Conservation (phyloP, 805 yeast species). For the Suhomyces prunicola region DNA sequence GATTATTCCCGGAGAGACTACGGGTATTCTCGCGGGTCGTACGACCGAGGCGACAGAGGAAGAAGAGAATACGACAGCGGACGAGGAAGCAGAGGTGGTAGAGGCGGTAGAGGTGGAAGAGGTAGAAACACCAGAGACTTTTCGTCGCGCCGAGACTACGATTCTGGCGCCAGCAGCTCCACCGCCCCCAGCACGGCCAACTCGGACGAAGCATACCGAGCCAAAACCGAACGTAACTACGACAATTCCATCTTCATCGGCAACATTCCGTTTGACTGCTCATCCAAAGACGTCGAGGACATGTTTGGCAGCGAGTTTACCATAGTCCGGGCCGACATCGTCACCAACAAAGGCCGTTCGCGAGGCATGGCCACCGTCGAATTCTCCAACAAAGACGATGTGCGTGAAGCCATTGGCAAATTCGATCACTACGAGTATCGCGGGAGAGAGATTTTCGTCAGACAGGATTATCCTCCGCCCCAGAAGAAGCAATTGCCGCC, state of each 20-base stretch:
- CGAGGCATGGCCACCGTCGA: conserved; percentile 93
- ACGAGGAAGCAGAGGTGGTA: conserved; percentile 14
- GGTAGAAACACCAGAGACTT: conserved; percentile 14
- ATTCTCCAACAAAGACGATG: conserved; percentile 62
- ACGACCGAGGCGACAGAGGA: conserved; percentile 6
- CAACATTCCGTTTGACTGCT: conserved; percentile 63
- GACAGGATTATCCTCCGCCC: conserved; percentile 90
- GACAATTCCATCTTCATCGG: conserved; percentile 71
- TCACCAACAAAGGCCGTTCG: conserved; percentile 72
- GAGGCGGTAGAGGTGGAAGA: conserved; percentile 19
- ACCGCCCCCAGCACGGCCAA: conserved; percentile 24
- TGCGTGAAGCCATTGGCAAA: conserved; percentile 64
- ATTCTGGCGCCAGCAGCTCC: conserved; percentile 15
- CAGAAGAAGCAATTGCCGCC: conserved; percentile 20
- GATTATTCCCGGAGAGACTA: conserved; percentile 2
- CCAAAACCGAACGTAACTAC: conserved; percentile 52
- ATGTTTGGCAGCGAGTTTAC: conserved; percentile 47
- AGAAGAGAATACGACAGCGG: conserved; percentile 16
- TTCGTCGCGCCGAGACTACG: conserved; percentile 20
- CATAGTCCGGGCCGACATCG: conserved; percentile 79
- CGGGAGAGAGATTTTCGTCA: conserved; percentile 82
- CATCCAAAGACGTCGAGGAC: conserved; percentile 57
- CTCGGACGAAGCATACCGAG: conserved; percentile 31
- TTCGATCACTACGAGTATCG: conserved; percentile 61
- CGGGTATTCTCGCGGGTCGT: conserved; percentile 12